Evolutionary conservation across 2,329 filamentous ascomycete species (phyloP), one percentile per base, ranked within the genome.

Genomic region (Emericellopsis cladophorae): DNA sequence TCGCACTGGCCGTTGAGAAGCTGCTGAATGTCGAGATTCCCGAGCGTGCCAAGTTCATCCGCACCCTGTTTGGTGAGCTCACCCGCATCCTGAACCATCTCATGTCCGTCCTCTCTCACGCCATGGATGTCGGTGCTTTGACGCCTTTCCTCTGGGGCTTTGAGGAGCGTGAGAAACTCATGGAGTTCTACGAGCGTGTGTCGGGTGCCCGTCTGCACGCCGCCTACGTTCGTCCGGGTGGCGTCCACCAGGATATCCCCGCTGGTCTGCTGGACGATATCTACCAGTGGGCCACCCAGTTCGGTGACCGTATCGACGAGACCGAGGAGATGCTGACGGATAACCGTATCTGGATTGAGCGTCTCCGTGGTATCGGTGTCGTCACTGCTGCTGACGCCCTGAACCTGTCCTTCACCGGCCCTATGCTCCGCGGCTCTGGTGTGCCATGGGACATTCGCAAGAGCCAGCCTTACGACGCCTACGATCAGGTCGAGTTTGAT

Each of bases 131-230:
- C 59, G 92, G 92, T 67, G 92, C 92, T 50, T 66, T 98, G 61
- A 98, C 92, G 44, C 92, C 92, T 52, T 98, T 98, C 76, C 65
- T 98, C 69, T 98, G 92, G 92, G 92, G 92, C 46, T 98, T 98
- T 62, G 92, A 98, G 68, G 92, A 98, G 71, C 85, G 92, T 74
- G 92, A 98, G 71, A 98, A 98, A 76, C 75, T 98, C 44, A 98
- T 98, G 93, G 92, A 98, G 80, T 98, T 98, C 70, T 98, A 98
- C 63, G 92, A 98, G 67, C 88, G 92, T 70, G 93, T 98, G 44
- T 98, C 92, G 33, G 92, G 92, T 60, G 92, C 92, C 52, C 92
- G 92, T 72, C 79, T 98, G 40, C 92, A 98, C 68, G 85, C 92
- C 45, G 92, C 92, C 54, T 98, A 98, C 61, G 84, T 98, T 54